phyloP scores from a whole-genome alignment of 306 rosid species.

The Pyrus pyrifolia region DNA sequence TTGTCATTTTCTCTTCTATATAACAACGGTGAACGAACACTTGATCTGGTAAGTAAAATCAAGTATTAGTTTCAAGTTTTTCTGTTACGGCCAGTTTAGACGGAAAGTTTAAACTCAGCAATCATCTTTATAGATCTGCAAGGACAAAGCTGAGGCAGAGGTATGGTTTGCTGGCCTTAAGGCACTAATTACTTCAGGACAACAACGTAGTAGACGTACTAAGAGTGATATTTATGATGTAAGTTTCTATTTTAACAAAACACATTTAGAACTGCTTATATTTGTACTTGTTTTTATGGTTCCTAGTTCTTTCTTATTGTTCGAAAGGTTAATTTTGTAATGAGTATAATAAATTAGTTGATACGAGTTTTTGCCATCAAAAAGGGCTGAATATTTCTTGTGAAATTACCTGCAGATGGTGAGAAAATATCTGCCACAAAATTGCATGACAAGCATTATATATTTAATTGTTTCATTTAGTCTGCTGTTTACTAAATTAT shows the following conservation, averaged over 20 bases:
- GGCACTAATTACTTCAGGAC: conserved; percentile 53
- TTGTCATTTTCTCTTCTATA: conserved; percentile 81
- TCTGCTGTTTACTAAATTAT: not conserved
- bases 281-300: not conserved
- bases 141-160: conserved; percentile 86
- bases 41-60: conserved; percentile 75
- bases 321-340: not conserved
- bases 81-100: not conserved
- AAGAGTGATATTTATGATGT: conserved; percentile 60
- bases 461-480: not conserved
- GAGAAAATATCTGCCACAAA: not conserved
- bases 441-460: not conserved
- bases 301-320: not conserved
- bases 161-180: conserved; percentile 76
- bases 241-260: conserved; percentile 30
- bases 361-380: not conserved
- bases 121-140: conserved; percentile 61
- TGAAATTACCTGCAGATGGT: not conserved
- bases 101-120: conserved; percentile 11
- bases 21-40: conserved; percentile 71
- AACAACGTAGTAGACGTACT: conserved; percentile 29
- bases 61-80: not conserved
- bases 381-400: not conserved
- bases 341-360: not conserved
- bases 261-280: not conserved